Conservation (phyloP, 371 early-diverging fungal genomes). For the Apophysomyces ossiformis region DNA sequence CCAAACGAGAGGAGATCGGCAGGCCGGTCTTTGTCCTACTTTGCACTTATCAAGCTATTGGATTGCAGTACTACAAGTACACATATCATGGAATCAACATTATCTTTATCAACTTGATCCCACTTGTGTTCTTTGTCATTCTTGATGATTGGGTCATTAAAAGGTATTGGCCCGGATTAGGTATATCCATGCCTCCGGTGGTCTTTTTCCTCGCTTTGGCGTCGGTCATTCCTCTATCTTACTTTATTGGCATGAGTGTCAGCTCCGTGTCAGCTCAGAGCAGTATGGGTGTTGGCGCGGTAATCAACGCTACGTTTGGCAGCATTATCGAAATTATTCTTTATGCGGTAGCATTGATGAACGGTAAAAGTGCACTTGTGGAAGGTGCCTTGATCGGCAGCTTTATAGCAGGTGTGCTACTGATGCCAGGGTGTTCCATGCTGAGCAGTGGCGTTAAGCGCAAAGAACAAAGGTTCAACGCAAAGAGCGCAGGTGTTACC, state of each 20-base stretch:
- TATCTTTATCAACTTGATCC: constrained; percentile 91
- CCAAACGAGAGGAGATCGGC: constrained; percentile 21
- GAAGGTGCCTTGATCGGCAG: constrained; percentile 95
- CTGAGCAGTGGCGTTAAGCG: constrained; percentile 87
- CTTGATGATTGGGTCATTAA: constrained; percentile 81
- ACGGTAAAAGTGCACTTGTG: constrained; percentile 87
- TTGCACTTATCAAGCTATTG: constrained; percentile 81
- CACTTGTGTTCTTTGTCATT: constrained; percentile 80
- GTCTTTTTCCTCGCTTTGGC: constrained; percentile 82
- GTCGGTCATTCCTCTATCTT: constrained; percentile 92
- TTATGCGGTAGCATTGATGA: constrained; percentile 86
- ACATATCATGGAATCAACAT: constrained; percentile 97
- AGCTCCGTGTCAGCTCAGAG: constrained; percentile 95
- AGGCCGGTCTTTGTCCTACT: constrained; percentile 62
- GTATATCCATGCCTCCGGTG: constrained; percentile 64
- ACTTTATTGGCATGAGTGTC: constrained; percentile 97
- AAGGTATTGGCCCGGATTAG: constrained; percentile 45
- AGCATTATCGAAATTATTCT: constrained; percentile 95
- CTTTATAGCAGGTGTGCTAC: constrained; percentile 84
- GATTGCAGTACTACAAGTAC: constrained; percentile 88
- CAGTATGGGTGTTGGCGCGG: constrained; percentile 89
- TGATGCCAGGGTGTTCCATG: constrained; percentile 95
- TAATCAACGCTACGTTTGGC: constrained; percentile 97
- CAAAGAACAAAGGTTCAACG: constrained; percentile 94
- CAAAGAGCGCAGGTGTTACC: constrained; percentile 93